phyloP scores from a whole-genome alignment of 208 protist genomes.

The Wallacemonas sp. region DNA sequence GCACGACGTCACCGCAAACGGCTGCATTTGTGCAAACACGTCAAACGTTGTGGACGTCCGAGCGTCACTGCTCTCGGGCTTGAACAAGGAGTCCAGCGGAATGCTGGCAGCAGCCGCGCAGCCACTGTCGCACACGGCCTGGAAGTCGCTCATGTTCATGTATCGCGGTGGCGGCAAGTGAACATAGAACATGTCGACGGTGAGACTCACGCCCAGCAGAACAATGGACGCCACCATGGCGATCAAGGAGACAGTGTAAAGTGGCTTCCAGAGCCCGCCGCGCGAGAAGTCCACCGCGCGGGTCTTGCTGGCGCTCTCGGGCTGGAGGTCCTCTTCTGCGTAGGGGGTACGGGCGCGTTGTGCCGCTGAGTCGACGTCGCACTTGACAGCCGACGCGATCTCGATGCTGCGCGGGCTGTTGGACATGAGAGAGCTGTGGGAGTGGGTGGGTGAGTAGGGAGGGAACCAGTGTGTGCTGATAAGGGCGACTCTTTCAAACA shows the following conservation, averaged over 20 bases:
- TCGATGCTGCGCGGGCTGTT: neutral
- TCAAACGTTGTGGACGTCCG: neutral
- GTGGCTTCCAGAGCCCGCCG: slow-evolving; percentile 2
- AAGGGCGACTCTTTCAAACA: neutral
- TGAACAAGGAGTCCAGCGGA: neutral
- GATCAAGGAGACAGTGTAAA: neutral
- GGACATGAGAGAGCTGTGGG: slow-evolving; percentile 1
- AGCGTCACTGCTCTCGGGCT: neutral
- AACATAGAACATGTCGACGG: neutral
- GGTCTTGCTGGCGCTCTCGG: neutral
- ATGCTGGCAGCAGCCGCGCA: neutral
- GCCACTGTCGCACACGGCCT: neutral
- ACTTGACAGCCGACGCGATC: neutral
- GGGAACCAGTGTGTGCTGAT: neutral
- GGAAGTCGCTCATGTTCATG: neutral
- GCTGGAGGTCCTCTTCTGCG: neutral
- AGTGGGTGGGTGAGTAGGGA: neutral
- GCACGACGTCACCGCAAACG: slow-evolving; percentile 6
- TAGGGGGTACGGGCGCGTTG: neutral
- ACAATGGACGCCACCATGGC: neutral
- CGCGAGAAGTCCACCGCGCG: neutral
- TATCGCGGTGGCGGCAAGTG: neutral
- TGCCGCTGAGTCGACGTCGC: neutral
- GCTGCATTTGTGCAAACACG: slow-evolving; percentile 2
- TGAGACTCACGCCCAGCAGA: neutral